phyloP scores from a whole-genome alignment of 2,329 filamentous ascomycete genomes.

The Berkeleyomyces rouxiae region DNA sequence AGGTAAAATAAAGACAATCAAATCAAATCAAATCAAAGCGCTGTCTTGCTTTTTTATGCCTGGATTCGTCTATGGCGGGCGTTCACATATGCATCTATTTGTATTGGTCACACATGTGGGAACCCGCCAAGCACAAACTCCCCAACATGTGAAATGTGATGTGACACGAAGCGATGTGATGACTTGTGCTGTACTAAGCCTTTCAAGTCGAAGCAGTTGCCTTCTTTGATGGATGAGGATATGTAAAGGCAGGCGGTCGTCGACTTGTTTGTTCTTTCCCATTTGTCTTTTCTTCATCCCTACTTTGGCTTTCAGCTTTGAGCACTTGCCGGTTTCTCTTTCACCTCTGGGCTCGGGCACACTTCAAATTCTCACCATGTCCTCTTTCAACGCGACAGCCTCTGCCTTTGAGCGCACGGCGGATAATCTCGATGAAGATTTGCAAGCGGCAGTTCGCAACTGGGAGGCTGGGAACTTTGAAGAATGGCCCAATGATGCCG shows the following conservation, averaged over 20 bases:
- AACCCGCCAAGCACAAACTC: background rate
- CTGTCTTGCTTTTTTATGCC: no score
- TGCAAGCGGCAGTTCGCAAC: background rate
- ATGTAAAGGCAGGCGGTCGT: no score
- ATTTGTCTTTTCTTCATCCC: background rate
- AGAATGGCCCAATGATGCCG: conserved; percentile 33
- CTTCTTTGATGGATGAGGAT: background rate
- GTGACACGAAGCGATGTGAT: background rate
- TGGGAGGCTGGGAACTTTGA: conserved; percentile 18
- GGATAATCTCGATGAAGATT: background rate
- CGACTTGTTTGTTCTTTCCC: background rate
- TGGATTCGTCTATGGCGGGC: no score
- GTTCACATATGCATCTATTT: background rate
- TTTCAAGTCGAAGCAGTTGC: background rate
- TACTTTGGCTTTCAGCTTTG: background rate
- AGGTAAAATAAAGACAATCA: no score
- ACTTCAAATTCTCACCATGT: background rate
- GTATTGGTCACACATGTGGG: background rate
- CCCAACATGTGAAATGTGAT: background rate
- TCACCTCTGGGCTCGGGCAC: background rate
- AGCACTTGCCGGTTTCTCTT: background rate
- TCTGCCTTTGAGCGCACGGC: background rate
- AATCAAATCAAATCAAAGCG: no score
- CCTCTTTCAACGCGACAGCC: background rate
- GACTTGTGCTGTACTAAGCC: background rate